Conservation (phyloP, 148 eudicot genomes). For the Amaranthus hypochondriacus region DNA sequence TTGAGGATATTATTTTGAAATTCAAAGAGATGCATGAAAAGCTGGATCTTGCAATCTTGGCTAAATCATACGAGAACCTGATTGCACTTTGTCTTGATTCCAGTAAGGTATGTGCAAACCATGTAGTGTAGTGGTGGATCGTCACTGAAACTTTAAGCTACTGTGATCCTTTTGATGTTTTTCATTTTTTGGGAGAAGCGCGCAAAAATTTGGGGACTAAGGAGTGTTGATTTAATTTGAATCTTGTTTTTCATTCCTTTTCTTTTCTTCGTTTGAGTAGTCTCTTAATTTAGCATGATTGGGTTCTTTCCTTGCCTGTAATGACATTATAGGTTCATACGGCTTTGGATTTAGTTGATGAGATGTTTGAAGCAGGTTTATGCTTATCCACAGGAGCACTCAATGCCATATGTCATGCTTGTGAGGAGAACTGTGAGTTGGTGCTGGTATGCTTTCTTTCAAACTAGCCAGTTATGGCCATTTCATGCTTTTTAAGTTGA, state of each 20-base stretch:
- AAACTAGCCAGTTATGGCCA: background rate
- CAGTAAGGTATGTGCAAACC: conserved; percentile 45
- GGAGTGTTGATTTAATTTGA: too few species aligned
- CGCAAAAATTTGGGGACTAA: too few species aligned
- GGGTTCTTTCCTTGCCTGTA: background rate
- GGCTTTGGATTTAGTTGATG: conserved; percentile 70
- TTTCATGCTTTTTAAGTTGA: conserved; percentile 2
- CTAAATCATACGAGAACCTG: conserved; percentile 65
- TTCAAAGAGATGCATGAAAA: conserved; percentile 56
- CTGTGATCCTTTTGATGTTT: background rate
- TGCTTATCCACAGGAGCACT: conserved; percentile 40
- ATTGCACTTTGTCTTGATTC: conserved; percentile 51
- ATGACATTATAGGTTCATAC: conserved; percentile 47
- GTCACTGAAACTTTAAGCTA: background rate
- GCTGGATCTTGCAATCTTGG: conserved; percentile 56
- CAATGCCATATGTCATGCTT: conserved; percentile 58
- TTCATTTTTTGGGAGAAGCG: background rate
- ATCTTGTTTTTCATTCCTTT: background rate
- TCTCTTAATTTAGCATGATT: conserved; percentile 3
- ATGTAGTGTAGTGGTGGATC: background rate
- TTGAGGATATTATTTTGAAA: conserved; percentile 46
- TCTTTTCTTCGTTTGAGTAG: background rate
- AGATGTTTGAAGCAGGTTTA: conserved; percentile 58
- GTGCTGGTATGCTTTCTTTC: conserved; percentile 53
- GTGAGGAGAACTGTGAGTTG: conserved; percentile 63